These are phyloP conservation scores for Prunus kanzakura DNA, from an alignment of 306 rosid genomes.

Conservation along the genomic window DNA sequence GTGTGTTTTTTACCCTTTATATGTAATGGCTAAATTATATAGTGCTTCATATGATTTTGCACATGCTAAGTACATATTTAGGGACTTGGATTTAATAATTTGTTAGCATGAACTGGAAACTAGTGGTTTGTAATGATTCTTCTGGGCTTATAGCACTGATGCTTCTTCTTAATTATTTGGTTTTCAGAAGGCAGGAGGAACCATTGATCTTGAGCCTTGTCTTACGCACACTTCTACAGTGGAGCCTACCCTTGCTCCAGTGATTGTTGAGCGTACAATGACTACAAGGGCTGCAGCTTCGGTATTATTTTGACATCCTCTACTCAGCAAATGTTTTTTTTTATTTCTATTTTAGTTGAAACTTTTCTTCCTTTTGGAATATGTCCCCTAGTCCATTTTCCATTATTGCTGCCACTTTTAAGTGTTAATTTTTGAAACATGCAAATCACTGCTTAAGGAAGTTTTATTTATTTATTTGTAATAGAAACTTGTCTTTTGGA, in stretches of 20 bases:
- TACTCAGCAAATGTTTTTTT: background rate
- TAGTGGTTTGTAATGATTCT: slow-evolving; percentile 13
- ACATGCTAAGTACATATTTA: slow-evolving; percentile 7
- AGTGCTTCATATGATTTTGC: slow-evolving; percentile 12
- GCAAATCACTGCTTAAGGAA: background rate
- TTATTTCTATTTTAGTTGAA: slow-evolving; percentile 9
- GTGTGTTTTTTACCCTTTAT: background rate
- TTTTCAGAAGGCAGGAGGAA: slow-evolving; percentile 90
- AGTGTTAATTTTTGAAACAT: background rate
- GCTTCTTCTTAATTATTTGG: slow-evolving; percentile 16
- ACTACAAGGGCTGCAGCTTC: slow-evolving; percentile 98
- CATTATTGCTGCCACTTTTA: slow-evolving; percentile 2
- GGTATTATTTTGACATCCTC: slow-evolving; percentile 46
- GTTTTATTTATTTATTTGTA: background rate
- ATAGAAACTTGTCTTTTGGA: background rate
- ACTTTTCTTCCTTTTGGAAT: background rate
- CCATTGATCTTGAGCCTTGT: slow-evolving; percentile 93
- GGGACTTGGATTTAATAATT: slow-evolving; percentile 5
- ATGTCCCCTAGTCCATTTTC: background rate
- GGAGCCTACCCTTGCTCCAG: slow-evolving; percentile 97
- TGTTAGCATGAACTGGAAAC: background rate
- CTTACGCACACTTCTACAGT: slow-evolving; percentile 87
- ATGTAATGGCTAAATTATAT: slow-evolving; percentile 8
- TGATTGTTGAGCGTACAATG: slow-evolving; percentile 85
- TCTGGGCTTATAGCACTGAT: slow-evolving; percentile 18